Evolutionary conservation across 495 filamentous ascomycete genomes (phyloP).

Genomic region (Neurospora sp.): DNA sequence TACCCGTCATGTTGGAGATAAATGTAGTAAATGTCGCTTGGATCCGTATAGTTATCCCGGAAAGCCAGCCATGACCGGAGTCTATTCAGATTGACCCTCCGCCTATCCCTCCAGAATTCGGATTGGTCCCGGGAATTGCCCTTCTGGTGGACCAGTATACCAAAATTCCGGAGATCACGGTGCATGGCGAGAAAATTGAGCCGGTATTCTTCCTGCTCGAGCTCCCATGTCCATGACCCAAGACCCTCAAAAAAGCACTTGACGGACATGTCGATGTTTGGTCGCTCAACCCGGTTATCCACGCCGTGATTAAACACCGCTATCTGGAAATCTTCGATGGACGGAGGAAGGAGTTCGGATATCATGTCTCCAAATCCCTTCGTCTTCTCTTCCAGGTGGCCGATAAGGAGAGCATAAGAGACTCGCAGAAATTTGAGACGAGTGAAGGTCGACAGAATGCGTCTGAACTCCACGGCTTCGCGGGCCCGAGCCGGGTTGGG

Average conservation of each 20-base stretch:
- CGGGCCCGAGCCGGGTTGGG: not conserved
- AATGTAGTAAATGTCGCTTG: rapidly evolving
- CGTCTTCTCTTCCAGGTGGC: not conserved
- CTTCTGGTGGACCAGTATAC: not conserved
- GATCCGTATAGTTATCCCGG: not conserved
- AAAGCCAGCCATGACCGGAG: not conserved
- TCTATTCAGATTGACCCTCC: not conserved
- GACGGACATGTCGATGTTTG: not conserved
- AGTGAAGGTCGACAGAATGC: not conserved
- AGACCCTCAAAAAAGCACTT: not conserved
- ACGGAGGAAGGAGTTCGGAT: not conserved
- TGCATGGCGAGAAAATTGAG: not conserved
- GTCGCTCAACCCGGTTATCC: not conserved
- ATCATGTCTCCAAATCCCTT: not conserved
- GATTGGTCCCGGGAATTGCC: not conserved
- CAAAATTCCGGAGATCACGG: not conserved
- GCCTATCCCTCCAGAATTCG: not conserved
- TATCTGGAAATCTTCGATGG: not conserved
- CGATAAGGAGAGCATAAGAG: not conserved
- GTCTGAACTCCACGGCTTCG: not conserved
- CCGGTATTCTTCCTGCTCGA: not conserved
- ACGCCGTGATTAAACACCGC: not conserved
- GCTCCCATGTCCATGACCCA: not conserved
- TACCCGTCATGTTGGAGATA: not conserved
- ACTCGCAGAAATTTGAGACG: not conserved